These are phyloP conservation scores for Larix kaempferi DNA, from an alignment of 75 land plant genomes.

Conservation along the genomic window DNA sequence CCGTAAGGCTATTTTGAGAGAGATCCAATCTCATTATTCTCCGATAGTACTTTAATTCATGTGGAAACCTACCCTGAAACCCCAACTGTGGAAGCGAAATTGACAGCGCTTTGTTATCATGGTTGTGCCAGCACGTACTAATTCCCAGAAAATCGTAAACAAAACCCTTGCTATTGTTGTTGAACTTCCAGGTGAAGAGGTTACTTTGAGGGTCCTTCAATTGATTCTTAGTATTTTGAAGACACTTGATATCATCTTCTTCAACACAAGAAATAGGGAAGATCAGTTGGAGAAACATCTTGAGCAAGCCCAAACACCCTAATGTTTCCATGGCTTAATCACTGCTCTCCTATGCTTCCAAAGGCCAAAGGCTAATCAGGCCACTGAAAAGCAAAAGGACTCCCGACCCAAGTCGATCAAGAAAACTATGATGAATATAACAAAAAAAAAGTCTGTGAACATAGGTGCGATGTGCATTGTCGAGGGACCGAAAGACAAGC, in stretches of 20 bases:
- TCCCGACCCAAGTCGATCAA: too few relatives aligned
- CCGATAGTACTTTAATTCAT: conserved; percentile 39
- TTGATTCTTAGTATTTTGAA: not conserved
- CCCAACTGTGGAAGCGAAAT: conserved; percentile 50
- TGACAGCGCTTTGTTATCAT: conserved; percentile 61
- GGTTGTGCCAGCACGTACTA: conserved; percentile 62
- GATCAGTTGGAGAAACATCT: too few relatives aligned
- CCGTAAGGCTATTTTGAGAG: conserved; percentile 54
- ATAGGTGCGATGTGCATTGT: too few relatives aligned
- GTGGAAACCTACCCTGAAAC: conserved; percentile 34
- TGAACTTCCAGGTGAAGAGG: conserved; percentile 46
- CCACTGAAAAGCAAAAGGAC: too few relatives aligned
- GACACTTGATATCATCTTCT: not conserved
- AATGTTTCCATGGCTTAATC: too few relatives aligned
- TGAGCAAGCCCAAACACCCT: too few relatives aligned
- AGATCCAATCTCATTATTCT: conserved; percentile 69
- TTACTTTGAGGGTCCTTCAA: conserved; percentile 38
- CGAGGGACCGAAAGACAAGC: too few relatives aligned
- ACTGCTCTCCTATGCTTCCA: too few relatives aligned
- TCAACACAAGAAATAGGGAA: too few relatives aligned
- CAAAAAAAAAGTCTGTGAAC: too few relatives aligned
- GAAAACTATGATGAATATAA: too few relatives aligned
- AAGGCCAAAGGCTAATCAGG: too few relatives aligned
- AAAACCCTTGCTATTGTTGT: conserved; percentile 28
- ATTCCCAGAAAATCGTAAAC: conserved; percentile 67